Percentiles rank a stretch among this genome's conserved stretches.
These are phyloP conservation scores for Ceratobasidium theobromae DNA, from an alignment of 1,284 basidiomycete species.

Conservation along the genomic window DNA sequence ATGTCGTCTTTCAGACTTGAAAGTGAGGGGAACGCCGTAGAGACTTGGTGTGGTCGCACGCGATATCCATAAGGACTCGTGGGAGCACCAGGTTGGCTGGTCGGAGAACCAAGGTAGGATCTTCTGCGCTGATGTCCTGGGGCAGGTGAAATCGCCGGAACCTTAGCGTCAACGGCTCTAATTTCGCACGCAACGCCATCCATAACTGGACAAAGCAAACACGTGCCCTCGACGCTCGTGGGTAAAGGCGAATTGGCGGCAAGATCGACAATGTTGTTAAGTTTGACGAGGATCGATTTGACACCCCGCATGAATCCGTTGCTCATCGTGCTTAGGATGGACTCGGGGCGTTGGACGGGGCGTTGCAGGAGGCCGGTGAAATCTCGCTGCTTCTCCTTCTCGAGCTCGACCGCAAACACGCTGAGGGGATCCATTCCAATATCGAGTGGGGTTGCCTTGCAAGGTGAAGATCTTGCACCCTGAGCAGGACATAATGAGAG, in stretches of 20 bases:
- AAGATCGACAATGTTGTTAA: conserved; percentile 17
- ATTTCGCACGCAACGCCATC: too few relatives aligned
- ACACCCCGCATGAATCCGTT: conserved; percentile 7
- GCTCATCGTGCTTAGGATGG: background rate
- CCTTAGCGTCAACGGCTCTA: too few relatives aligned
- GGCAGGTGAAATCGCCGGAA: background rate
- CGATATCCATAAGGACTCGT: conserved; percentile 29
- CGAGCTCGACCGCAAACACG: conserved; percentile 8
- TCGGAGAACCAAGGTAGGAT: conserved; percentile 2
- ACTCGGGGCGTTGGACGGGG: background rate
- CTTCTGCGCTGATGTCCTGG: conserved; percentile 11
- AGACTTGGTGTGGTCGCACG: conserved; percentile 18
- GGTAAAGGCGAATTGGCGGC: conserved; percentile 10
- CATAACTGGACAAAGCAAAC: conserved; percentile 19
- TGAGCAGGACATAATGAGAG: background rate
- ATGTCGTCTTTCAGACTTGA: background rate
- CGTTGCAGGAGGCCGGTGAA: conserved; percentile 20
- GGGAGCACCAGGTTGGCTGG: background rate
- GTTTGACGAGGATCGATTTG: conserved; percentile 3
- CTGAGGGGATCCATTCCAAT: conserved; percentile 13
- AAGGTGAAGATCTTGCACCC: conserved; percentile 11
- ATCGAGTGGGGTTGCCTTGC: conserved; percentile 16
- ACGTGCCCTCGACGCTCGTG: conserved; percentile 15
- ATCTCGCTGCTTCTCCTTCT: conserved; percentile 22
- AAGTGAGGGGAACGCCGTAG: conserved; percentile 2